Percentiles rank a stretch among this genome's conserved stretches.
phyloP scores from a whole-genome alignment of 2,329 filamentous ascomycete genomes.

The Paraphoma sp. region DNA sequence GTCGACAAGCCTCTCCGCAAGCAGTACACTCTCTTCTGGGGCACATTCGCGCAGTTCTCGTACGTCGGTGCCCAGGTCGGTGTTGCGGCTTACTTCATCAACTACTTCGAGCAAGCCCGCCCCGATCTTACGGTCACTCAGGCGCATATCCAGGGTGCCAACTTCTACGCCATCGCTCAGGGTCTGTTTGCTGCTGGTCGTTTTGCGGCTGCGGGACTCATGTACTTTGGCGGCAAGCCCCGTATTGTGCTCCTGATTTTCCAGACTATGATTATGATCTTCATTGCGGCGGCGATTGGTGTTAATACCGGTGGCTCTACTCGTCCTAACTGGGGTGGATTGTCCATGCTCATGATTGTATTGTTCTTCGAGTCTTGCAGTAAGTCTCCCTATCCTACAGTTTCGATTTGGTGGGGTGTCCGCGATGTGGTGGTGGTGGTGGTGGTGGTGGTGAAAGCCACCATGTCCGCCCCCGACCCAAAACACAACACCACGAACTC shows the following conservation, averaged over 20 bases:
- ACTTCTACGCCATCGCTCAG: conserved; percentile 49
- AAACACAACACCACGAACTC: no score
- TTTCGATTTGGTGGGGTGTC: no score
- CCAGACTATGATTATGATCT: conserved; percentile 47
- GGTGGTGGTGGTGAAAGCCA: no score
- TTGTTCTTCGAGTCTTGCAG: conserved; percentile 49
- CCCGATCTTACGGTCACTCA: conserved; percentile 32
- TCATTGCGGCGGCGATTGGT: conserved; percentile 43
- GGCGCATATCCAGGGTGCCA: conserved; percentile 43
- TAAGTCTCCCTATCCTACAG: no score
- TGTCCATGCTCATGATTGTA: conserved; percentile 46
- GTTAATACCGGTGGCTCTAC: conserved; percentile 36
- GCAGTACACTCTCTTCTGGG: conserved; percentile 57
- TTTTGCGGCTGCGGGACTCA: conserved; percentile 46
- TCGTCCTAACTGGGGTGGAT: conserved; percentile 44
- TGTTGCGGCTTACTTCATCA: conserved; percentile 59
- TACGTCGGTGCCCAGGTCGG: conserved; percentile 62
- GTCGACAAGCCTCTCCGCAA: conserved; percentile 70
- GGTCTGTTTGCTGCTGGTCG: conserved; percentile 46
- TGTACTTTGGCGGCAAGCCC: conserved; percentile 44
- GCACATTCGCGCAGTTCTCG: conserved; percentile 57
- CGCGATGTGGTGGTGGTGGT: no score
- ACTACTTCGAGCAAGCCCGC: conserved; percentile 45
- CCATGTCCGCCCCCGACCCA: no score
- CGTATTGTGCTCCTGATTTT: conserved; percentile 46